phyloP scores from a whole-genome alignment of 345 rosid species.

The Eucalyptus cloeziana region DNA sequence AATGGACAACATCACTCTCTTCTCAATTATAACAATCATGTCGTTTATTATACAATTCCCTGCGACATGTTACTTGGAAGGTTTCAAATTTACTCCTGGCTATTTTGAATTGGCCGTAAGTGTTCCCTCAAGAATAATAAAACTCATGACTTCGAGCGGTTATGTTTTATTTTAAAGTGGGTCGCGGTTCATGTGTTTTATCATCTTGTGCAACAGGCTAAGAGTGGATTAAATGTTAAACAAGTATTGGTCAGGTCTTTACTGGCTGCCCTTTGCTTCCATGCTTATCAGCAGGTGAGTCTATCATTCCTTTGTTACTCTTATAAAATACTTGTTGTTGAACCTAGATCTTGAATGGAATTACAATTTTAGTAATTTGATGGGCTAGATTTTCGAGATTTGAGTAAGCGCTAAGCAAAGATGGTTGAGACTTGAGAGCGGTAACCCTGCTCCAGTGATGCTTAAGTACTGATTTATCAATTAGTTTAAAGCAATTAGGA shows the following conservation, averaged over 20 bases:
- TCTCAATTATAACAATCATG: constrained; percentile 96
- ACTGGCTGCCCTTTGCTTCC: constrained; percentile 41
- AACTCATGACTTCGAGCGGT: neutral
- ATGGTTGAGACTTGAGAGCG: neutral
- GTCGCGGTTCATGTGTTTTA: neutral
- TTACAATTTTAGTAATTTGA: neutral
- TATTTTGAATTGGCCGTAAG: constrained; percentile 80
- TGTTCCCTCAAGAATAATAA: neutral
- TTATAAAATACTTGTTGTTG: neutral
- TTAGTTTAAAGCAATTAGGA: neutral
- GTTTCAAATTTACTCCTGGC: constrained; percentile 84
- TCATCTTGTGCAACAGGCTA: neutral
- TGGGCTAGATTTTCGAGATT: neutral
- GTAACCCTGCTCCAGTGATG: neutral
- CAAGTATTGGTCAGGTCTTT: constrained; percentile 22
- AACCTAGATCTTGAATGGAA: neutral
- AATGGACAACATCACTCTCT: constrained; percentile 92
- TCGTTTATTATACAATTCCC: constrained; percentile 82
- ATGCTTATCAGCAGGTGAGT: constrained; percentile 44
- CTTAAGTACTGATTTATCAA: neutral
- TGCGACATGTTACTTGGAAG: constrained; percentile 68
- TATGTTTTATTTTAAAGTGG: neutral
- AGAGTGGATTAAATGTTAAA: constrained; percentile 30
- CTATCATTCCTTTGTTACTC: neutral
- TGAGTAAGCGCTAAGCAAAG: neutral